phyloP scores from a whole-genome alignment of 2,329 filamentous ascomycete species.

The Didymella segeticola region DNA sequence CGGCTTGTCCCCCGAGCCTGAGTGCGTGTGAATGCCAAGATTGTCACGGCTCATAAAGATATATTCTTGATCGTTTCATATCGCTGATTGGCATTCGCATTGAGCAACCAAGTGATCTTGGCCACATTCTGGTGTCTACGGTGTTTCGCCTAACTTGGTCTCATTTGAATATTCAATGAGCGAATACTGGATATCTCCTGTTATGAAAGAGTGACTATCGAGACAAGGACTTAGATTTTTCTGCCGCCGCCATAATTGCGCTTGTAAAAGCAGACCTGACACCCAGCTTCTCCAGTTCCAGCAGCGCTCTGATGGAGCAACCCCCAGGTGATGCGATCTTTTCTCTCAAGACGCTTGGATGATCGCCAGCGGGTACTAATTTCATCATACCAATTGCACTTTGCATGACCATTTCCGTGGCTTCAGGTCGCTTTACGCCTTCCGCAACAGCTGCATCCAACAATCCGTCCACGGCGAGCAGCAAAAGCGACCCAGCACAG shows the following conservation, averaged over 20 bases:
- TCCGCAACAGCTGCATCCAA: constrained; percentile 1
- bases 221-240: not conserved
- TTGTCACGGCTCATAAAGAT: too few species aligned
- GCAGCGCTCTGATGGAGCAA: not conserved
- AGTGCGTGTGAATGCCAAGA: too few species aligned
- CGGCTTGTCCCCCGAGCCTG: too few species aligned
- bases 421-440: not conserved
- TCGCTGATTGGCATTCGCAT: too few species aligned
- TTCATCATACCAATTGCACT: not conserved
- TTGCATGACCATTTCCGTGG: not conserved
- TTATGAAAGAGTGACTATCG: too few species aligned
- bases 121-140: too few species aligned
- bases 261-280: not conserved
- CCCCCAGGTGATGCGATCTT: not conserved
- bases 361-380: not conserved
- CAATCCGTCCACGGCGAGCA: constrained; percentile 1
- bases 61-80: too few species aligned
- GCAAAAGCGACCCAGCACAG: not conserved
- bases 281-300: constrained; percentile 1
- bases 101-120: too few species aligned
- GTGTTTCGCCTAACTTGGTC: too few species aligned
- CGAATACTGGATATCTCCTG: too few species aligned
- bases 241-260: not conserved
- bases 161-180: not conserved
- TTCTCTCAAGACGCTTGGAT: not conserved